Evolutionary conservation across 768 basidiomycete species (phyloP), one percentile per base, ranked within the genome.

Genomic region (Tubosaeta brunneosetosa): DNA sequence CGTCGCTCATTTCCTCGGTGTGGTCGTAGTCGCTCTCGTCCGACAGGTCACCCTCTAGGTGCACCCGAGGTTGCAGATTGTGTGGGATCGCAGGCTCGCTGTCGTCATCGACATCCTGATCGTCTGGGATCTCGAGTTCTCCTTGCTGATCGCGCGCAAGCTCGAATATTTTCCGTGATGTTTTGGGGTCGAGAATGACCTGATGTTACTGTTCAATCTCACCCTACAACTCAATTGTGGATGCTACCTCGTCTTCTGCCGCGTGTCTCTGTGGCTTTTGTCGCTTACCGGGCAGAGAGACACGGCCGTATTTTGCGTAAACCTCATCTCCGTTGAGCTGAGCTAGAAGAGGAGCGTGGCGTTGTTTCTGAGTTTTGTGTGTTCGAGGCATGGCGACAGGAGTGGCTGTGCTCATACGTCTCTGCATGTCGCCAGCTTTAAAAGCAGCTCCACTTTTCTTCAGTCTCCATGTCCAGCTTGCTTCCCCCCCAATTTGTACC

Each of bases 91-190:
- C 32, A 57, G 54, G 46, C 53, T 60, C 62, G 27, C 67, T 60
- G 12, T 73, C 72, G 36, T 72, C 73, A 11, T 73, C 71, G 17
- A 73, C 72, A 31, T 81, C 78, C 1, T 80, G 80, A 52, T 84
- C 82, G 27, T 83, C 81, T 16, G 74, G 73, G 60, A 82, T 77
- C 49, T 83, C 83, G 4, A 94, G 70, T 65, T 97, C 94, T 66
- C 92, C 86, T 71, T 97, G 94, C 70, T 99, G 95, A 60, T 90
- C 86, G 64, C 82, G 79, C 14, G 95, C 95, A 50, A 99, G 82
- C 67, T 94, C 88, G 59, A 99, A 87, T 45, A 99, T 97, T 60
- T 83, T 85, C 53, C 79, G 77, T 0, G 93, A 95, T 6, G 85
- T 87, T 70, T 87, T 91, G 3, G 86, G 79, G 65, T 93, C 90